These are phyloP conservation scores for Chlamydomonas sp. DNA, from an alignment of 139 green algal genomes.

Conservation along the genomic window DNA sequence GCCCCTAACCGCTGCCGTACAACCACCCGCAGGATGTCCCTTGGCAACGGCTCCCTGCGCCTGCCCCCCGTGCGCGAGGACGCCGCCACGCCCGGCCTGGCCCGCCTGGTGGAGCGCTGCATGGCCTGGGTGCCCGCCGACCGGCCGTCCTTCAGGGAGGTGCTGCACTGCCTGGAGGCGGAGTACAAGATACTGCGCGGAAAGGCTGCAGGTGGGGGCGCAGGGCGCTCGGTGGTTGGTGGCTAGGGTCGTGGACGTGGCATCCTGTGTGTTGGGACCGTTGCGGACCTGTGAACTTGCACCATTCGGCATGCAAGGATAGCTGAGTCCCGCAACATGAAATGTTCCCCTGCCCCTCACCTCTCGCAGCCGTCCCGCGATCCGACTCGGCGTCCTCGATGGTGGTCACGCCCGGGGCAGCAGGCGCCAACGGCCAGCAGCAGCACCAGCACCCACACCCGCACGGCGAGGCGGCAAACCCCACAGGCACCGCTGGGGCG, in stretches of 20 bases:
- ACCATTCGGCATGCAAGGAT: too few species aligned
- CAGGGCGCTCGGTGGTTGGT: not conserved
- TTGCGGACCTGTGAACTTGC: not conserved
- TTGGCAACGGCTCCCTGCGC: constrained; percentile 58
- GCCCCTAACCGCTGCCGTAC: too few species aligned
- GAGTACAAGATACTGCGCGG: constrained; percentile 58
- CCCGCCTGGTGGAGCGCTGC: constrained; percentile 50
- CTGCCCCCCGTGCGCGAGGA: constrained; percentile 44
- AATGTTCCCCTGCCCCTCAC: not conserved
- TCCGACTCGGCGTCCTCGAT: constrained; percentile 48
- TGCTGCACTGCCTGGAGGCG: constrained; percentile 58
- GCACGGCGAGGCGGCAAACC: not conserved
- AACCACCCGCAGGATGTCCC: constrained; percentile 18
- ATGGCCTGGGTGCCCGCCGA: constrained; percentile 43
- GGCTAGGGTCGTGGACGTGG: not conserved
- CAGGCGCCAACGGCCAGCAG: not conserved
- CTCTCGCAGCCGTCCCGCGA: constrained; percentile 26
- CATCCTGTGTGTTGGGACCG: not conserved
- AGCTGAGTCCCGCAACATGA: too few species aligned
- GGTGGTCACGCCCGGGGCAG: constrained; percentile 6
- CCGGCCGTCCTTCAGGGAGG: constrained; percentile 59
- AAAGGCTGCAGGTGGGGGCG: constrained; percentile 36
- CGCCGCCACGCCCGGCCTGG: constrained; percentile 26
- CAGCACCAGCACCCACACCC: not conserved
- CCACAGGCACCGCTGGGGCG: not conserved